phyloP scores from a whole-genome alignment of 1,284 basidiomycete genomes.

The Moesziomyces aphidis region DNA sequence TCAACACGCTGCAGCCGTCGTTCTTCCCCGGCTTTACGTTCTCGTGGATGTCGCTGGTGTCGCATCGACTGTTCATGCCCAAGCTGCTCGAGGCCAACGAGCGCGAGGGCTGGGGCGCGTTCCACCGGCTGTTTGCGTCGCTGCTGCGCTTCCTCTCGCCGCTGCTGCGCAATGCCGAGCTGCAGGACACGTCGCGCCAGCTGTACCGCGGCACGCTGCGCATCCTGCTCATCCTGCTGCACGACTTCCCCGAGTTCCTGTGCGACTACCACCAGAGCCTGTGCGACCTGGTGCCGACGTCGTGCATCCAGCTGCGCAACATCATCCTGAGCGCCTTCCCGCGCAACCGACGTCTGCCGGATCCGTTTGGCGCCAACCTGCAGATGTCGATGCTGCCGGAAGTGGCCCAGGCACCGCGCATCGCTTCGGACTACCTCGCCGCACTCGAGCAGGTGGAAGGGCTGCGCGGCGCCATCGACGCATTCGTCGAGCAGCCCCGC shows the following conservation, averaged over 20 bases:
- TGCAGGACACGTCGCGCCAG: constrained; percentile 84
- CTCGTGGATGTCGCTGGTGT: constrained; percentile 96
- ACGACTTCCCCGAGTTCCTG: constrained; percentile 99
- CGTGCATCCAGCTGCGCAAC: constrained; percentile 96
- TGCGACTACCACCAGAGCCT: constrained; percentile 96
- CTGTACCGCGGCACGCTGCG: constrained; percentile 93
- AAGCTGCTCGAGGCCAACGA: constrained; percentile 87
- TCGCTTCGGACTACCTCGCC: constrained; percentile 88
- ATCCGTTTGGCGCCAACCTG: constrained; percentile 75
- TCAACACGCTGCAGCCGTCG: constrained; percentile 93
- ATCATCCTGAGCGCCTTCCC: constrained; percentile 97
- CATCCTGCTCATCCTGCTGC: constrained; percentile 90
- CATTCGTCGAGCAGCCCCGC: constrained; percentile 31
- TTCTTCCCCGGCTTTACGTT: constrained; percentile 99
- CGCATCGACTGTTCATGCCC: constrained; percentile 97
- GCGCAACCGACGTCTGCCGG: constrained; percentile 81
- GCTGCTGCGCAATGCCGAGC: constrained; percentile 84
- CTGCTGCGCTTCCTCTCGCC: constrained; percentile 93
- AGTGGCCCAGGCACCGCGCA: constrained; percentile 87
- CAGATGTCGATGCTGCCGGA: constrained; percentile 78
- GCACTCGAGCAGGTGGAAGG: constrained; percentile 76
- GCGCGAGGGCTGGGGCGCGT: constrained; percentile 92
- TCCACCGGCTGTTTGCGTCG: constrained; percentile 91
- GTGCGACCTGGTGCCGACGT: constrained; percentile 89
- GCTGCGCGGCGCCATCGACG: constrained; percentile 35